Evolutionary conservation across 129 eudicot genomes (phyloP), one percentile per base, ranked within the genome.

Genomic region (Chrysanthemum lavandulifolium): DNA sequence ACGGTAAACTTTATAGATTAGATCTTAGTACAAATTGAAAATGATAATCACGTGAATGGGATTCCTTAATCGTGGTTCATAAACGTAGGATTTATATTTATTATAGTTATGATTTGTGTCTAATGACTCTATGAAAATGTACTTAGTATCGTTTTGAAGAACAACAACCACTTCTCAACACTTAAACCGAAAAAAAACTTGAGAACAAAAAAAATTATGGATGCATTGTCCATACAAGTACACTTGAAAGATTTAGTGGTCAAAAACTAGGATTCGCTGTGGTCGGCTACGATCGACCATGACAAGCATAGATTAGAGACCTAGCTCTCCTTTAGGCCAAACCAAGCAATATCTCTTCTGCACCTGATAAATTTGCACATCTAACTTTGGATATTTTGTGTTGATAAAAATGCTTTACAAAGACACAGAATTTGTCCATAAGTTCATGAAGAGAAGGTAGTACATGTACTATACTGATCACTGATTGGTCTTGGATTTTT

Each of bases 391-490:
- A 3, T 61, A 61, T 48, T 25, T 56, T 25, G 33, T 14, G 36
- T 7, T 65, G 12, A 36, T 66, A 53, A 13, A 65, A 54, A 43
- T 74, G 79, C 1, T 27, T 48, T 13, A n/a, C 25, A 48, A 45
- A 25, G 1, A 58, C 5, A 48, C 27, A 25, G 27, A 11, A 23
- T 9, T 33, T 67, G 80, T 56, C 52, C 50, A 58, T 13, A 76
- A 43, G 61, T 67, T 33, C 36, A 0, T 21, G 48, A 36, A 64
- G 65, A 72, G 49, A 75, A 66, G 67, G 49, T 14, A 40, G 66
- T 75, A 55, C 65, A 67, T 11, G 72, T 51, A 65, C 21, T 19
- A 19, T 19, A 19, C 16, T 65, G 29, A 65, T 75, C 53, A 65
- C 65, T 67, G 10, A 23, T 40, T 13, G 73, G 66, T 53, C 58